Percentiles rank a stretch among this genome's conserved stretches.
Evolutionary conservation across 2,329 filamentous ascomycete genomes (phyloP).

Genomic region (Clonostachys rhizophaga): DNA sequence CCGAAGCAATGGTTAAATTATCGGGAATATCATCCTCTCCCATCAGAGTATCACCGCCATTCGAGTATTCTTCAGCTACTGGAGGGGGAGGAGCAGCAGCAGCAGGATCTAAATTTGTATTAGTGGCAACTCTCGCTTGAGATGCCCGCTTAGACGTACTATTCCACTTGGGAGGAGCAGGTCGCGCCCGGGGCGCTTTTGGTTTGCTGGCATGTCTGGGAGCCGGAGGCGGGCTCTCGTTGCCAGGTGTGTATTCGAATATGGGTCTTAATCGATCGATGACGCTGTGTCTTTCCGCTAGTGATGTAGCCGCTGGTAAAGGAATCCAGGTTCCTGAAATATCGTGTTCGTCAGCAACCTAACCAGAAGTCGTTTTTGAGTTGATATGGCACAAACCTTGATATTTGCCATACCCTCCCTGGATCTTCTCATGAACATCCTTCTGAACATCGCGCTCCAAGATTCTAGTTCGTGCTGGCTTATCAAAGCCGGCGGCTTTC

Average conservation of each 20-base stretch:
- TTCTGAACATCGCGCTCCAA: conserved; percentile 96
- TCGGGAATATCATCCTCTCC: conserved; percentile 68
- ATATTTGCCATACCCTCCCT: conserved; percentile 98
- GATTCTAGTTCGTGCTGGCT: conserved; percentile 90
- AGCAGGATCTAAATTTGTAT: conserved; percentile 1
- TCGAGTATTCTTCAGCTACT: conserved; percentile 59
- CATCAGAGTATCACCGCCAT: conserved; percentile 18
- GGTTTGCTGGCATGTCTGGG: conserved; percentile 90
- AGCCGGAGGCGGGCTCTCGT: conserved; percentile 85
- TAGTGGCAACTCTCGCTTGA: no score
- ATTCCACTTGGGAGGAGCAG: conserved; percentile 54
- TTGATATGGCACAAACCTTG: conserved; percentile 56
- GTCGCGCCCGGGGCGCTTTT: conserved; percentile 58
- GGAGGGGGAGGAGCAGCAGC: conserved; percentile 8
- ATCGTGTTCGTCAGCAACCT: background rate
- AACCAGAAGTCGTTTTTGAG: conserved; percentile 2
- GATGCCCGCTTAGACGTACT: conserved; percentile 12
- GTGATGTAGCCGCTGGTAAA: conserved; percentile 70
- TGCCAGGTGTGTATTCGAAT: conserved; percentile 83
- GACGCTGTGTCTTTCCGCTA: conserved; percentile 84
- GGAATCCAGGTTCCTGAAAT: conserved; percentile 88
- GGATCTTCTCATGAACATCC: conserved; percentile 94
- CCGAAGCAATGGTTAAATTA: conserved; percentile 76
- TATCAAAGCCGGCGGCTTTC: conserved; percentile 95
- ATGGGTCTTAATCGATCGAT: conserved; percentile 80